phyloP scores from a whole-genome alignment of 768 basidiomycete genomes.

The Collybiopsis luxurians region DNA sequence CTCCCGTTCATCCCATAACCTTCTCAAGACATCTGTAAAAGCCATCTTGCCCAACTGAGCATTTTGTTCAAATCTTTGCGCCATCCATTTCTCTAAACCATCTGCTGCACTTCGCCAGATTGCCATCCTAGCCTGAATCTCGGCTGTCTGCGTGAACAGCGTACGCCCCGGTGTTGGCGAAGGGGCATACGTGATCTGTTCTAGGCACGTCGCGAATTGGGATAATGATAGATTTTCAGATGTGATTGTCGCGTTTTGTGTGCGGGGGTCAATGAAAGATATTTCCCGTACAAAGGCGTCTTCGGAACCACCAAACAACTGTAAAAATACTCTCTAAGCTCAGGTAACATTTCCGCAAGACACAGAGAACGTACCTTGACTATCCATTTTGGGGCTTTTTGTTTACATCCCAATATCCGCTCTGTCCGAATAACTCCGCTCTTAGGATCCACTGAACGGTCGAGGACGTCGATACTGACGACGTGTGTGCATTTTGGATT shows the following conservation, averaged over 20 bases:
- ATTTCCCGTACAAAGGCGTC: slow-evolving; percentile 95
- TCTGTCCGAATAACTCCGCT: slow-evolving; percentile 93
- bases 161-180: slow-evolving; percentile 55
- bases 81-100: slow-evolving; percentile 81
- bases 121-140: slow-evolving; percentile 80
- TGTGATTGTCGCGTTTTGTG: slow-evolving; percentile 77
- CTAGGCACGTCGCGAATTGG: slow-evolving; percentile 92
- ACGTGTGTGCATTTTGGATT: slow-evolving; percentile 91
- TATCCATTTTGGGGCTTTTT: slow-evolving; percentile 90
- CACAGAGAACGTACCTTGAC: slow-evolving; percentile 59
- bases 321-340: slow-evolving; percentile 20
- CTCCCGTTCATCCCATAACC: slow-evolving; percentile 74
- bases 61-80: slow-evolving; percentile 89
- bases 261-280: slow-evolving; percentile 85
- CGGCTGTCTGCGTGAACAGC: slow-evolving; percentile 84
- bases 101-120: slow-evolving; percentile 82
- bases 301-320: slow-evolving; percentile 92
- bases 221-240: slow-evolving; percentile 93
- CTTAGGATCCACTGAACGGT: slow-evolving; percentile 76
- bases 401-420: slow-evolving; percentile 86
- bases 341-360: slow-evolving; percentile 28
- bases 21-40: slow-evolving; percentile 84
- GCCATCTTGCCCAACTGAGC: slow-evolving; percentile 86
- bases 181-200: slow-evolving; percentile 85
- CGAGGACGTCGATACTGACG: slow-evolving; percentile 81